Conservation (phyloP, 495 filamentous ascomycete genomes). For the Cercophora sp. region DNA sequence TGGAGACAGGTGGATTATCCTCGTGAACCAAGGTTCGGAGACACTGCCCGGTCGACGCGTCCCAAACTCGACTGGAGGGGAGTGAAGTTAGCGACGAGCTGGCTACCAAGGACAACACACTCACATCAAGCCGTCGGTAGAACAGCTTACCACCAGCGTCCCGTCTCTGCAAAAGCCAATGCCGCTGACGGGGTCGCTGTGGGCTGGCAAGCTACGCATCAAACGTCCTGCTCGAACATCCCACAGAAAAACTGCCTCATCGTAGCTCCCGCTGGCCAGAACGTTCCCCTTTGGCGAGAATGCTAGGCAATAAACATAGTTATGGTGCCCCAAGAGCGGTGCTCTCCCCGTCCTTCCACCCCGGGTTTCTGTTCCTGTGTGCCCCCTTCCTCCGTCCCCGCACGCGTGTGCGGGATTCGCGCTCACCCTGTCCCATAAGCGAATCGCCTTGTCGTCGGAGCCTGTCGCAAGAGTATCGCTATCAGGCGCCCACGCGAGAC, state of each 20-base stretch:
- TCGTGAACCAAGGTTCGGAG: conserved; percentile 91
- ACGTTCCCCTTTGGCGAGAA: conserved; percentile 97
- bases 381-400: conserved; percentile 6
- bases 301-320: conserved; percentile 88
- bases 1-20: conserved; percentile 89
- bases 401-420: conserved; percentile 56
- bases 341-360: conserved; percentile 32
- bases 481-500: conserved; percentile 87
- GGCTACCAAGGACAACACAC: conserved; percentile 14
- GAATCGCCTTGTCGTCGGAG: conserved; percentile 92
- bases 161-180: conserved; percentile 92
- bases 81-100: not conserved
- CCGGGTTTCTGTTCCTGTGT: conserved; percentile 13
- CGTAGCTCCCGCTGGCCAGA: conserved; percentile 88
- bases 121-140: conserved; percentile 81
- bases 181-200: conserved; percentile 89
- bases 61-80: conserved; percentile 71
- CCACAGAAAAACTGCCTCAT: conserved; percentile 96
- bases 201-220: conserved; percentile 88
- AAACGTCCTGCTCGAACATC: conserved; percentile 78
- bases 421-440: conserved; percentile 82
- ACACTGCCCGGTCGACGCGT: conserved; percentile 93
- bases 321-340: conserved; percentile 83
- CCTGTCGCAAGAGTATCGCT: conserved; percentile 81
- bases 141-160: conserved; percentile 84